These are phyloP conservation scores for Trypanosoma vivax DNA, from an alignment of 208 protist genomes.

Conservation along the genomic window DNA sequence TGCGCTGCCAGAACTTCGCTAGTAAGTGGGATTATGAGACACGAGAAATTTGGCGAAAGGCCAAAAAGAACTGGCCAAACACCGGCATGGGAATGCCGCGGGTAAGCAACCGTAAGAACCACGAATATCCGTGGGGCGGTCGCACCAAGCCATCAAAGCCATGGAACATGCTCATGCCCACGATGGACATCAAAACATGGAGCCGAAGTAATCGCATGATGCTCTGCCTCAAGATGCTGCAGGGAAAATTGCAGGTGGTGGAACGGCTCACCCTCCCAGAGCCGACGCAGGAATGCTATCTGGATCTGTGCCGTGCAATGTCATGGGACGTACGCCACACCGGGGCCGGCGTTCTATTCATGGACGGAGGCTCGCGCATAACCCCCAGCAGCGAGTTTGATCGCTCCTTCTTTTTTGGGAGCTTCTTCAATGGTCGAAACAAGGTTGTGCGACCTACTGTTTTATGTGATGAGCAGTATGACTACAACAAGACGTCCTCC, in stretches of 20 bases:
- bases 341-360: conserved; percentile 85
- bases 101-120: conserved; percentile 80
- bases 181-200: conserved; percentile 82
- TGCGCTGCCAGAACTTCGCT: conserved; percentile 84
- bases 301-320: conserved; percentile 78
- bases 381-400: conserved; percentile 84
- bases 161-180: conserved; percentile 90
- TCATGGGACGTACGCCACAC: conserved; percentile 86
- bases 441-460: conserved; percentile 86
- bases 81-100: conserved; percentile 88
- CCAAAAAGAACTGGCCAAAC: conserved; percentile 90
- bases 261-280: conserved; percentile 69
- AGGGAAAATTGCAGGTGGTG: conserved; percentile 84
- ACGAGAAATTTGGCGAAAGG: conserved; percentile 83
- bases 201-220: conserved; percentile 86
- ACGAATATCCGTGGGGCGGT: conserved; percentile 71
- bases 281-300: conserved; percentile 76
- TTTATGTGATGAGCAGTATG: conserved; percentile 82
- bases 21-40: conserved; percentile 87
- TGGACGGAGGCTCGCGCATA: conserved; percentile 85
- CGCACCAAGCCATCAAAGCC: conserved; percentile 76
- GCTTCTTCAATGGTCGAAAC: conserved; percentile 88
- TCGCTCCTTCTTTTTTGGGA: conserved; percentile 85
- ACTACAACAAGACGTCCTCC: conserved; percentile 71
- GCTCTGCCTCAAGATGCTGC: conserved; percentile 83